phyloP scores from a whole-genome alignment of 2,329 filamentous ascomycete genomes.

The Botrytis paeoniae region DNA sequence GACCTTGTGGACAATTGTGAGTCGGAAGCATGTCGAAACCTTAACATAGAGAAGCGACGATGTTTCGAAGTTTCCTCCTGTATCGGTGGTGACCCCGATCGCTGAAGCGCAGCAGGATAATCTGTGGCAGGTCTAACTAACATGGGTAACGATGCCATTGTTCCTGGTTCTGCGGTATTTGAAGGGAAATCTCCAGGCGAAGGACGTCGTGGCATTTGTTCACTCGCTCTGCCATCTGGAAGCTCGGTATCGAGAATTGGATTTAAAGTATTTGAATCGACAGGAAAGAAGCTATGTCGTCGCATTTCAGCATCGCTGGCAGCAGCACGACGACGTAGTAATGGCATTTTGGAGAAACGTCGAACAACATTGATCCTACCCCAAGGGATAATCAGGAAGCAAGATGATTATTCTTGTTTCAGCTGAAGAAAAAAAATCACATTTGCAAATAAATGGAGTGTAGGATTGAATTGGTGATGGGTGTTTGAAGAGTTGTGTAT shows the following conservation, averaged over 20 bases:
- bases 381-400: not conserved
- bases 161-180: constrained; percentile 24
- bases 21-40: constrained; percentile 90
- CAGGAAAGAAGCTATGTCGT: constrained; percentile 35
- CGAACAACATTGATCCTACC: constrained; percentile 20
- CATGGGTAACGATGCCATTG: constrained; percentile 20
- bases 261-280: constrained; percentile 25
- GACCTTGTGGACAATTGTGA: constrained; percentile 77
- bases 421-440: constrained; percentile 7
- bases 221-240: constrained; percentile 35
- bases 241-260: constrained; percentile 19
- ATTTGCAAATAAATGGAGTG: constrained; percentile 15
- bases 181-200: constrained; percentile 32
- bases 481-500: constrained; percentile 15
- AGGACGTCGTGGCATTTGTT: constrained; percentile 36
- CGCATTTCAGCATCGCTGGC: constrained; percentile 35
- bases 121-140: constrained; percentile 27
- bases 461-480: not conserved
- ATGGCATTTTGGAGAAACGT: constrained; percentile 30
- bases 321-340: constrained; percentile 35
- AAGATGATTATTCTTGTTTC: not conserved
- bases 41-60: constrained; percentile 67
- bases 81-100: constrained; percentile 43
- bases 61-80: constrained; percentile 56
- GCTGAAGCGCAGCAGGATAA: constrained; percentile 22